Conservation (phyloP, 192 early-diverging fungal genomes). For the Podila epigama region DNA sequence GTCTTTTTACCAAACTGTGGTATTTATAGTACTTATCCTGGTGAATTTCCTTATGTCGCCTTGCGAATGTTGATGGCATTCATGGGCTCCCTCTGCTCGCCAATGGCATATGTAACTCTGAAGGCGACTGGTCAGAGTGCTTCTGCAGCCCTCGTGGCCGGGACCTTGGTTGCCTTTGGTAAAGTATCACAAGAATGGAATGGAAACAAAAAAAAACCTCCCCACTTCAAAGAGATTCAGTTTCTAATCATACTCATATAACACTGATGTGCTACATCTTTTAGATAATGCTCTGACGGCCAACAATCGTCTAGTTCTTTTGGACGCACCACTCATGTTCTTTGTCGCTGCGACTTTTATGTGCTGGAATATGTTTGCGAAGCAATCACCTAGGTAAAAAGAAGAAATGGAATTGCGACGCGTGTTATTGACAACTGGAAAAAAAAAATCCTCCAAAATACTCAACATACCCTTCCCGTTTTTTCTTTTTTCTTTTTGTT, state of each 20-base stretch:
- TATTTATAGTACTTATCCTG: conserved; percentile 70
- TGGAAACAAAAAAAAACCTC: too few relatives aligned
- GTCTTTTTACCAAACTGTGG: conserved; percentile 46
- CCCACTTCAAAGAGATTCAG: too few relatives aligned
- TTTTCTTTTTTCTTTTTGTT: neutral
- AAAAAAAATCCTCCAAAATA: too few relatives aligned
- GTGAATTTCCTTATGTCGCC: conserved; percentile 80
- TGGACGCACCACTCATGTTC: conserved; percentile 91
- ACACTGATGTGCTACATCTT: neutral
- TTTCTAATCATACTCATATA: too few relatives aligned
- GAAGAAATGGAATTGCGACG: too few relatives aligned
- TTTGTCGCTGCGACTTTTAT: conserved; percentile 79
- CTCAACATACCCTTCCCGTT: neutral
- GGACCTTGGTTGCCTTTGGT: conserved; percentile 81
- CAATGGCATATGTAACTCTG: conserved; percentile 81
- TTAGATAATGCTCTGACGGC: conserved; percentile 87
- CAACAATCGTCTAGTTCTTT: conserved; percentile 87
- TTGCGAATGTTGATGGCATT: conserved; percentile 79
- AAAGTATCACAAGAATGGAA: conserved; percentile 1
- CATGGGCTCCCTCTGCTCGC: conserved; percentile 80
- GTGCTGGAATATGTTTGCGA: conserved; percentile 84
- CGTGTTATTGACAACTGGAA: too few relatives aligned
- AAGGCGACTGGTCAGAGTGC: conserved; percentile 76
- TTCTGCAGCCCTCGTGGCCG: conserved; percentile 74
- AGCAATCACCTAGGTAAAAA: conserved; percentile 50